Evolutionary conservation across 208 protist genomes (phyloP).

Genomic region (Balamuthia mandrillaris): DNA sequence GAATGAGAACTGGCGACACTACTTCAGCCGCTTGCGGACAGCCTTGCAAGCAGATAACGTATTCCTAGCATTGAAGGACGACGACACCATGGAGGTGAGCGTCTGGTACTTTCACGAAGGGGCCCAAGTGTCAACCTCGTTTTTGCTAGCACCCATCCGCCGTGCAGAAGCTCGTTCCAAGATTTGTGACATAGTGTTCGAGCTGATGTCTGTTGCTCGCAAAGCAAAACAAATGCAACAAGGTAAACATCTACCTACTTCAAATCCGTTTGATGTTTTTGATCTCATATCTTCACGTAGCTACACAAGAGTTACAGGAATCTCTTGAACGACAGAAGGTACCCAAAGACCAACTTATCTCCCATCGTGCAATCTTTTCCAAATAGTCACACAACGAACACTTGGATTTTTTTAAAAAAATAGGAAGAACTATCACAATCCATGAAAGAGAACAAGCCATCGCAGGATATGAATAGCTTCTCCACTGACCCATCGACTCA

Average conservation of each 20-base stretch:
- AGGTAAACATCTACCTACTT: not conserved
- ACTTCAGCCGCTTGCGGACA: not conserved
- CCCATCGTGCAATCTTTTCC: not conserved
- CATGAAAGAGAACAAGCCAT: no score
- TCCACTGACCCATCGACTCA: no score
- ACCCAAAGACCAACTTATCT: not conserved
- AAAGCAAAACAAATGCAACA: not conserved
- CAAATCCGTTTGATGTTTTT: not conserved
- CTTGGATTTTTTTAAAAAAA: not conserved
- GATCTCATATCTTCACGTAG: not conserved
- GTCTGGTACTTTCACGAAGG: constrained; percentile 6
- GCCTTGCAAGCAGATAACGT: not conserved
- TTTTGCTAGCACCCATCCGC: not conserved
- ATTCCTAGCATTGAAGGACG: not conserved
- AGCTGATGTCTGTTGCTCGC: not conserved
- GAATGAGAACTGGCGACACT: not conserved
- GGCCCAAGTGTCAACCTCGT: not conserved
- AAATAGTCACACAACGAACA: not conserved
- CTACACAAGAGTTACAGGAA: not conserved
- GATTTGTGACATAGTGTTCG: constrained; percentile 18
- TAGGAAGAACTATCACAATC: not conserved
- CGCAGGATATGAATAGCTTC: no score
- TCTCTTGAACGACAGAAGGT: not conserved
- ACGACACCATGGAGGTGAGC: not conserved
- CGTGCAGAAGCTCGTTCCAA: not conserved